Conservation (phyloP, 768 basidiomycete species). For the Podaxis mareebaensis region DNA sequence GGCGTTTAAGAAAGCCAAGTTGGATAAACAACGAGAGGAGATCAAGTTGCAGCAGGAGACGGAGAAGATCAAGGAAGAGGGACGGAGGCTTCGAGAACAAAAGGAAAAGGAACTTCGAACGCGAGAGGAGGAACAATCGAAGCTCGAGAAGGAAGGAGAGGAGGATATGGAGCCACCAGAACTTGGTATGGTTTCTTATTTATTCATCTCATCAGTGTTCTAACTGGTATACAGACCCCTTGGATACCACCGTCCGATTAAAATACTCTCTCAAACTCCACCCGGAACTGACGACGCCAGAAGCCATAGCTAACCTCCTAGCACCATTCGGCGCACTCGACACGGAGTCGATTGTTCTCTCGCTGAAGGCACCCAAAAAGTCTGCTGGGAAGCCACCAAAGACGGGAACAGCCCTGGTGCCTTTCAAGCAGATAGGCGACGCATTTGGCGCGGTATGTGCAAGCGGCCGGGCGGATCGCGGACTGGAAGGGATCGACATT, state of each 20-base stretch:
- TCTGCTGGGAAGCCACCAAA: slow-evolving; percentile 57
- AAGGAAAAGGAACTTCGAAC: slow-evolving; percentile 52
- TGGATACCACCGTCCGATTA: slow-evolving; percentile 76
- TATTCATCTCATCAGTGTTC: not conserved
- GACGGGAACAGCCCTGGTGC: slow-evolving; percentile 68
- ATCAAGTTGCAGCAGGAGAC: slow-evolving; percentile 56
- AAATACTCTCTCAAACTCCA: slow-evolving; percentile 64
- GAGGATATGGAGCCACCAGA: slow-evolving; percentile 57
- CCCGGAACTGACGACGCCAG: slow-evolving; percentile 54
- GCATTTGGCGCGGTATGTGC: slow-evolving; percentile 78
- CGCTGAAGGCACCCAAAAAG: slow-evolving; percentile 58
- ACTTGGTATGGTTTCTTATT: slow-evolving; percentile 41
- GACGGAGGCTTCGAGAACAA: slow-evolving; percentile 66
- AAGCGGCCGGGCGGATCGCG: slow-evolving; percentile 49
- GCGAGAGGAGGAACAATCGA: slow-evolving; percentile 39
- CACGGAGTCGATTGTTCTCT: slow-evolving; percentile 63
- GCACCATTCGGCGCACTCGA: slow-evolving; percentile 65
- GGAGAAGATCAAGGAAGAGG: slow-evolving; percentile 76
- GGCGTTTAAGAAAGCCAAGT: slow-evolving; percentile 69
- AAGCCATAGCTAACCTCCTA: slow-evolving; percentile 52
- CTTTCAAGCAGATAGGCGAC: slow-evolving; percentile 73
- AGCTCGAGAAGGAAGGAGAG: slow-evolving; percentile 29
- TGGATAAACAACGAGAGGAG: slow-evolving; percentile 64
- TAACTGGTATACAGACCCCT: slow-evolving; percentile 41
- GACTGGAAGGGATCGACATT: slow-evolving; percentile 63